Conservation (phyloP, 148 eudicot genomes). For the Heliosperma pusillum region DNA sequence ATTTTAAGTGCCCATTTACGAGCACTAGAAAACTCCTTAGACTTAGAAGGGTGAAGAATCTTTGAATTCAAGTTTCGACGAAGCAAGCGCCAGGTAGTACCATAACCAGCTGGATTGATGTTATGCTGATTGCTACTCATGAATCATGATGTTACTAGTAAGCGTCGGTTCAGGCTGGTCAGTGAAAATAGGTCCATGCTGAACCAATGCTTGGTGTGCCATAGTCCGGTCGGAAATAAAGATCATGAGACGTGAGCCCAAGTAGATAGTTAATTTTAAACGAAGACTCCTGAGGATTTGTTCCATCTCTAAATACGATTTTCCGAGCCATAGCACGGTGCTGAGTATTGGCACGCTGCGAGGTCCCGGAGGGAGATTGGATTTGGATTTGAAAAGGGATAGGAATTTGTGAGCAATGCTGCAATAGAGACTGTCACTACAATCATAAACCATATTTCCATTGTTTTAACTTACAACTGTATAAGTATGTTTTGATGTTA, state of each 20-base stretch:
- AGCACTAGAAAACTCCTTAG: constrained; percentile 23
- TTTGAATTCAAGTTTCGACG: constrained; percentile 28
- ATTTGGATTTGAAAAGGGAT: background rate
- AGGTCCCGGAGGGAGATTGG: constrained; percentile 12
- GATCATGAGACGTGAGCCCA: constrained; percentile 33
- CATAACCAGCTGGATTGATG: constrained; percentile 44
- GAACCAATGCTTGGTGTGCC: constrained; percentile 52
- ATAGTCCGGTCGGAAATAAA: constrained; percentile 37
- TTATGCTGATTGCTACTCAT: constrained; percentile 35
- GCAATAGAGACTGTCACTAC: constrained; percentile 13
- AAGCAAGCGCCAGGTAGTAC: constrained; percentile 32
- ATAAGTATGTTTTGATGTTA: background rate
- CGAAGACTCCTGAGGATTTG: constrained; percentile 29
- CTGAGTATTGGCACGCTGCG: constrained; percentile 33
- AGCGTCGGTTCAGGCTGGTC: constrained; percentile 45
- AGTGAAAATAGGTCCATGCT: constrained; percentile 54
- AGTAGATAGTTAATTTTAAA: constrained; percentile 24
- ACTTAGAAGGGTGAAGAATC: constrained; percentile 29
- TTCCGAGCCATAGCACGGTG: constrained; percentile 34
- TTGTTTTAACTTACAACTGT: too few species aligned
- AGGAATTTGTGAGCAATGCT: constrained; percentile 2
- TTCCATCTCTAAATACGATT: constrained; percentile 37
- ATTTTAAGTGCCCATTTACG: constrained; percentile 29
- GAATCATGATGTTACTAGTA: constrained; percentile 25
- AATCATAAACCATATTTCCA: constrained; percentile 14